phyloP scores from a whole-genome alignment of 768 basidiomycete species.

The Auricularia sp. region DNA sequence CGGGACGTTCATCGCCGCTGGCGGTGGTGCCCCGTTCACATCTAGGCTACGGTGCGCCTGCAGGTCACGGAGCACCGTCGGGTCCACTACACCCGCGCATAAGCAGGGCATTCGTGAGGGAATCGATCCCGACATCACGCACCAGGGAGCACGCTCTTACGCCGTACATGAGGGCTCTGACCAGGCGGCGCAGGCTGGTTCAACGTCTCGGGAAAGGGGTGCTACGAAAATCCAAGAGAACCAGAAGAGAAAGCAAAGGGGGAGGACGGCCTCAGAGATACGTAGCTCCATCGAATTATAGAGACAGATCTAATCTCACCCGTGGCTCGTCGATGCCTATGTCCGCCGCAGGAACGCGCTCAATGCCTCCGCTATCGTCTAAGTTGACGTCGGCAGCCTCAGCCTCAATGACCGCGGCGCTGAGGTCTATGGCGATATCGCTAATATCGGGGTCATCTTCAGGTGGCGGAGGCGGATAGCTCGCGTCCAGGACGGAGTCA shows the following conservation, averaged over 20 bases:
- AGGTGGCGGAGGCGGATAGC: conserved; percentile 67
- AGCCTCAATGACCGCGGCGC: conserved; percentile 70
- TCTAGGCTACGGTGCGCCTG: conserved; percentile 82
- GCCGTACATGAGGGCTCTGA: conserved; percentile 71
- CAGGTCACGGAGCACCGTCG: conserved; percentile 76
- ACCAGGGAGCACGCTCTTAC: conserved; percentile 94
- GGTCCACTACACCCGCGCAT: conserved; percentile 50
- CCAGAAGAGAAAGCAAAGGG: background rate
- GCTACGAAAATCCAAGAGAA: conserved; percentile 28
- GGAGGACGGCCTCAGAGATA: conserved; percentile 14
- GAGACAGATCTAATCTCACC: background rate
- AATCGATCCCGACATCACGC: conserved; percentile 10
- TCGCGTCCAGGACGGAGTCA: conserved; percentile 49
- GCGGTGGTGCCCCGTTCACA: conserved; percentile 14
- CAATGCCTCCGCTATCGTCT: conserved; percentile 65
- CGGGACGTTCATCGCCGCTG: background rate
- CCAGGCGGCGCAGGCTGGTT: conserved; percentile 47
- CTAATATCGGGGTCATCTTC: conserved; percentile 79
- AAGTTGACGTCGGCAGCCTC: conserved; percentile 47
- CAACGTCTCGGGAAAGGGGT: conserved; percentile 51
- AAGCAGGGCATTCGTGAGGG: conserved; percentile 6
- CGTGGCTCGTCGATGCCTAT: conserved; percentile 62
- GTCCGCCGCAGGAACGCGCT: conserved; percentile 86
- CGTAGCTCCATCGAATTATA: background rate
- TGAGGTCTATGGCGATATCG: conserved; percentile 84